Evolutionary conservation across 257 asterid species (phyloP), one percentile per base, ranked within the genome.

Genomic region (Gentiana macrophylla): DNA sequence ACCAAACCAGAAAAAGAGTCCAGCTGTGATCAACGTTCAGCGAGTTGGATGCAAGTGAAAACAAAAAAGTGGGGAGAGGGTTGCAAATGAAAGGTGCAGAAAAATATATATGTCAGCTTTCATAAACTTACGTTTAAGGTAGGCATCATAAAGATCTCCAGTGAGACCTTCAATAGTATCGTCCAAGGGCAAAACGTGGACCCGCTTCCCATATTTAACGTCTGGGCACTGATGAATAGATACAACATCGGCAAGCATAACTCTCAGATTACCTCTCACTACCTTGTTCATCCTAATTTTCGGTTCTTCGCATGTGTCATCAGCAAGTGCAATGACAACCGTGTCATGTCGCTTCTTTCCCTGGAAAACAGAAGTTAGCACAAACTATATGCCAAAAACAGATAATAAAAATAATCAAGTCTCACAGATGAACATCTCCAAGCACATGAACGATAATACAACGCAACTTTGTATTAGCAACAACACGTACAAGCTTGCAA

Each of bases 141-240:
- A 86, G 8, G 73, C 83, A 55, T 83, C 94, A 63, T 83, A 86
- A 52, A 86, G 81, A 72, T 86, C 94, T 62, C 95, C 95, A 24
- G 94, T 83, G 49, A 86, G 79, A 65, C 95, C 95, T 75, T 86
- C 95, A n/a, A 86, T 77, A 8, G 94, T 83, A 62, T 86, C 95
- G 60, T 86, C 95, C 65, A 84, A 53, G 59, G 96, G 96, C 53
- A 86, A 73, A 63, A 80, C 80, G 75, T 86, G 96, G 59, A 86
- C 91, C 6, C 94, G 94, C 70, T 78, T 86, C 47, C 96, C 96
- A 53, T 86, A 86, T 73, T 83, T 86, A 58, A 86, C 95, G 74
- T 83, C 94, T 38, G 95, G 95, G 68, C 95, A 86, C 79, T 86
- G 95, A 73, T 86, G 95, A 64, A 86, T 84, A 45, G 95, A 86